Evolutionary conservation across 192 early-diverging fungal genomes (phyloP).

Genomic region (Coemansia nantahalensis): DNA sequence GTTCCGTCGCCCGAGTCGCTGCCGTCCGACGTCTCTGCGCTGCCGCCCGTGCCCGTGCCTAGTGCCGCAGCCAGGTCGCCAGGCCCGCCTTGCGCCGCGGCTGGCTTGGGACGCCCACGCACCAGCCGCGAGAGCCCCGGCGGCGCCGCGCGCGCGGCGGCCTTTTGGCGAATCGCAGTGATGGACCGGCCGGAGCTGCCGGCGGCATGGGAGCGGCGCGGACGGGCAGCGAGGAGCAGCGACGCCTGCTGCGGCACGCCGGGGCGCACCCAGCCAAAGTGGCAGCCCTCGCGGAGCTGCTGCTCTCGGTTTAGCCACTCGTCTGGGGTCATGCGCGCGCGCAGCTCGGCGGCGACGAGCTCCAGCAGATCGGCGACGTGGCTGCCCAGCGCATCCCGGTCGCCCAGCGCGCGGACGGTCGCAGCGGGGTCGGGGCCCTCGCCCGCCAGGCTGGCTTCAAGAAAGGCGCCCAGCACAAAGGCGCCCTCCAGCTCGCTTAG

Average conservation of each 20-base stretch:
- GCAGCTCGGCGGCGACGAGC: conserved; percentile 29
- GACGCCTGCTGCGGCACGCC: conserved; percentile 41
- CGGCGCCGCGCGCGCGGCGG: conserved; percentile 6
- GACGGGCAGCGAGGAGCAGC: conserved; percentile 40
- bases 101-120: conserved; percentile 18
- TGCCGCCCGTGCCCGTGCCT: conserved; percentile 12
- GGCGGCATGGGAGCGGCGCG: conserved; percentile 17
- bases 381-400: conserved; percentile 16
- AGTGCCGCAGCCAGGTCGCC: conserved; percentile 17
- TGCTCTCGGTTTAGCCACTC: conserved; percentile 52
- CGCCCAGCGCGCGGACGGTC: conserved; percentile 32
- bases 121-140: conserved; percentile 12
- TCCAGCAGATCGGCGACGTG: conserved; percentile 20
- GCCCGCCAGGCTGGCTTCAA: conserved; percentile 28
- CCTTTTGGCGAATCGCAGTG: conserved; percentile 23
- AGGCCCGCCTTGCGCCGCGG: background rate
- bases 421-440: conserved; percentile 20
- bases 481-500: conserved; percentile 60
- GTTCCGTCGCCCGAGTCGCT: background rate
- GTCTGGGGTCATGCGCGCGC: conserved; percentile 34
- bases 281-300: conserved; percentile 45
- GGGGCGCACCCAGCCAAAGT: conserved; percentile 49
- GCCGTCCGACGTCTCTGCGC: background rate
- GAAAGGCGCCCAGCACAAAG: conserved; percentile 50
- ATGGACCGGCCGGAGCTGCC: conserved; percentile 20